These are phyloP conservation scores for Parietichytrium sp. DNA, from an alignment of 108 stramenopile species.

Conservation along the genomic window DNA sequence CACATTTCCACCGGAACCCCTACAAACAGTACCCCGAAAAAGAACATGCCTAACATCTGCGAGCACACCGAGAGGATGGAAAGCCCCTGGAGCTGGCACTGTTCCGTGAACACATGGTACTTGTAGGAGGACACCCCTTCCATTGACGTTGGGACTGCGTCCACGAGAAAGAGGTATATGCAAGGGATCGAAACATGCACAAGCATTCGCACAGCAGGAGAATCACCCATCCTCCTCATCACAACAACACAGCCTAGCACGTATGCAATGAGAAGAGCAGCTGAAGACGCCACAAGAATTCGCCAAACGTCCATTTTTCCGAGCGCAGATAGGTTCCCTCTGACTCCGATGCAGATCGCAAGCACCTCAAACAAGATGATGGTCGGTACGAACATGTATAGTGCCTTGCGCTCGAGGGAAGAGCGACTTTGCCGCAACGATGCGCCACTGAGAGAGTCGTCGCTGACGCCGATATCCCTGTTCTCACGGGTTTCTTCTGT, in stretches of 20 bases:
- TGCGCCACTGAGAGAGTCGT: not conserved
- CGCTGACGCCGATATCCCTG: not conserved
- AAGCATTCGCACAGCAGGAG: not conserved
- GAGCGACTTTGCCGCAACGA: no score
- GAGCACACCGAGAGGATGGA: not conserved
- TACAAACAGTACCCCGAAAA: not conserved
- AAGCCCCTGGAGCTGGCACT: not conserved
- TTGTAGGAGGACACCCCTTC: constrained; percentile 13
- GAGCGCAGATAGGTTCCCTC: not conserved
- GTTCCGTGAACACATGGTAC: not conserved
- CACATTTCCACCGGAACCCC: not conserved
- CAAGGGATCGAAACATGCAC: constrained; percentile 22
- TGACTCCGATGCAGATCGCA: not conserved
- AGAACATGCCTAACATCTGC: not conserved
- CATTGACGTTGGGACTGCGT: constrained; percentile 18
- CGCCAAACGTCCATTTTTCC: not conserved
- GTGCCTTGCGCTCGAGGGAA: not conserved
- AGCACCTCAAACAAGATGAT: constrained; percentile 6
- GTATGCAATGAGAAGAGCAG: not conserved
- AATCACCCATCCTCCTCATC: not conserved
- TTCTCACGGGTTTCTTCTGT: not conserved
- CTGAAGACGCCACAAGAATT: not conserved
- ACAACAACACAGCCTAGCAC: not conserved
- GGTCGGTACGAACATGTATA: constrained; percentile 6
- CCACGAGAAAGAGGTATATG: constrained; percentile 35